Conservation (phyloP, 1,284 basidiomycete species). For the Hortiboletus rubellus region DNA sequence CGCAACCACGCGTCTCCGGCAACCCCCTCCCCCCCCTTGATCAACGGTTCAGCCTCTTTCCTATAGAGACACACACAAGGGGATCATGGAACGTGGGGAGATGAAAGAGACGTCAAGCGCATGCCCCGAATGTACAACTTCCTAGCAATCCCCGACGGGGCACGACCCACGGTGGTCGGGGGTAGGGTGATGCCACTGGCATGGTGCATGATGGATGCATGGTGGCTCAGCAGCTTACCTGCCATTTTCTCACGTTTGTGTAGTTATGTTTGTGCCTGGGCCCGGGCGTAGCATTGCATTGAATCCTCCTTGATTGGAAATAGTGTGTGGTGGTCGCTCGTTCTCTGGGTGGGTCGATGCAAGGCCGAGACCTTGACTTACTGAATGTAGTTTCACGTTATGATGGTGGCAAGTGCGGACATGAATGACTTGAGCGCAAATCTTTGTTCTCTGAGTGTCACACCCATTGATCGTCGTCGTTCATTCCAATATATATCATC, state of each 20-base stretch:
- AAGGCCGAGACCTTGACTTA: too few relatives aligned
- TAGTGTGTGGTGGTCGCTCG: too few relatives aligned
- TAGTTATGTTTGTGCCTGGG: background rate
- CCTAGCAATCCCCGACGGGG: background rate
- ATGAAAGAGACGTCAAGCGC: constrained; percentile 2
- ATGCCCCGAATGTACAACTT: background rate
- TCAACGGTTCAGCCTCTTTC: constrained; percentile 3
- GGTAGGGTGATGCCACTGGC: background rate
- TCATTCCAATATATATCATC: background rate
- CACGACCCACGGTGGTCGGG: constrained; percentile 10
- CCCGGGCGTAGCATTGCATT: background rate
- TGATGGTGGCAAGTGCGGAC: background rate
- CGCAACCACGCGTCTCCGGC: background rate
- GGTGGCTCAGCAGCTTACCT: too few relatives aligned
- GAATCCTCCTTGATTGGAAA: too few relatives aligned
- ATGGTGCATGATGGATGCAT: too few relatives aligned
- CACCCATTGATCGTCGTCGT: constrained; percentile 6
- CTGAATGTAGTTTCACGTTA: background rate
- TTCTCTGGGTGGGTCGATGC: background rate
- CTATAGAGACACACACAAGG: background rate
- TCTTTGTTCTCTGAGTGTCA: constrained; percentile 1
- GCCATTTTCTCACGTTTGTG: background rate
- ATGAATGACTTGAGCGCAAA: background rate
- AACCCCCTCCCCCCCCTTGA: background rate
- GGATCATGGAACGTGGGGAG: constrained; percentile 19